Conservation (phyloP, 2,329 filamentous ascomycete genomes). For the Ophiostoma ulmi region DNA sequence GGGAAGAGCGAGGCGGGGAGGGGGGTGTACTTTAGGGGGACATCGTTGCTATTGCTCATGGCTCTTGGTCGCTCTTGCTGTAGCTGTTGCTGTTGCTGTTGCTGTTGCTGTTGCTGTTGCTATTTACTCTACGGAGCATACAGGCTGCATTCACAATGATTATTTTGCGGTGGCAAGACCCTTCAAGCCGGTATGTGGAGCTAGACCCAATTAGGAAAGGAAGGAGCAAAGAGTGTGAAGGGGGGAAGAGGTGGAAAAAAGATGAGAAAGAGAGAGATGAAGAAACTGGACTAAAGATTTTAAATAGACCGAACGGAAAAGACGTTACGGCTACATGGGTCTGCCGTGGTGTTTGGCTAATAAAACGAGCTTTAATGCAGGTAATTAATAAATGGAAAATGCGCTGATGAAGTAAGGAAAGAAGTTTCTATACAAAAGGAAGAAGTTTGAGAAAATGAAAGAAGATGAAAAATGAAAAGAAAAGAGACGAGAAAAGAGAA, state of each 20-base stretch:
- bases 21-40: not conserved
- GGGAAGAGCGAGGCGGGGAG: constrained; percentile 11
- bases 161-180: not conserved
- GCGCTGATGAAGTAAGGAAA: not conserved
- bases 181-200: constrained; percentile 11
- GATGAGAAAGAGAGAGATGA: not conserved
- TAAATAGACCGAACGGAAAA: constrained; percentile 6
- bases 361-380: constrained; percentile 12
- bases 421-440: not conserved
- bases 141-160: not conserved
- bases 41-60: not conserved
- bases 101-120: not conserved
- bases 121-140: not conserved
- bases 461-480: not conserved
- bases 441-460: not conserved
- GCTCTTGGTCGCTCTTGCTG: no score
- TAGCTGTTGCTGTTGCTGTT: not conserved
- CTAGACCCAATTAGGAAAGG: constrained; percentile 5
- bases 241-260: not conserved
- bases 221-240: not conserved
- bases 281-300: not conserved
- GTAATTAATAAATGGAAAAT: not conserved
- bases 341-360: constrained; percentile 2
- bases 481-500: not conserved
- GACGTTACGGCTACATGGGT: constrained; percentile 16